Conservation (phyloP, 345 rosid genomes). For the Salix suchowensis region DNA sequence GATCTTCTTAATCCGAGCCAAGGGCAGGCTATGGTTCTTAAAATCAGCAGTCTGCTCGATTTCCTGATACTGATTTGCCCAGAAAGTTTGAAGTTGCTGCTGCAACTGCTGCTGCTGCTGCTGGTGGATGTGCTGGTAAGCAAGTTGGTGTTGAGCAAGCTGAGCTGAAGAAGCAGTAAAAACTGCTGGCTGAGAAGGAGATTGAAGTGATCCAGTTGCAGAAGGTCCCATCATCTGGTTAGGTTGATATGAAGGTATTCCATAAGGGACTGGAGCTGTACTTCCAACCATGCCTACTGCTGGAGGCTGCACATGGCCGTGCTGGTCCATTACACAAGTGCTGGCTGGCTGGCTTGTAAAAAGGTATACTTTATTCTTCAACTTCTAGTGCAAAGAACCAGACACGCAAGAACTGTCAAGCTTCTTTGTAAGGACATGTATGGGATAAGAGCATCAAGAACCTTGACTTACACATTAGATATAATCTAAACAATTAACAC, state of each 20-base stretch:
- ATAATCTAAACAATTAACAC: background rate
- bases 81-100: conserved; percentile 37
- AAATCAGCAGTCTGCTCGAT: conserved; percentile 34
- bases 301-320: conserved; percentile 27
- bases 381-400: background rate
- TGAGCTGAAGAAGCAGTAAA: conserved; percentile 19
- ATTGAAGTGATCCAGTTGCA: conserved; percentile 10
- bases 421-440: background rate
- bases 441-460: background rate
- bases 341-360: background rate
- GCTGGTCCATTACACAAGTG: conserved; percentile 27
- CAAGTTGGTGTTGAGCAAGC: conserved; percentile 37
- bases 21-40: conserved; percentile 39
- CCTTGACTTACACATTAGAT: background rate
- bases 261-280: conserved; percentile 23
- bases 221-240: conserved; percentile 29
- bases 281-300: conserved; percentile 15
- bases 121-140: conserved; percentile 39
- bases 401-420: background rate
- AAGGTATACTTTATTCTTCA: background rate
- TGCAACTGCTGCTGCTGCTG: conserved; percentile 39
- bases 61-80: conserved; percentile 35
- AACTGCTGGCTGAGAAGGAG: conserved; percentile 19
- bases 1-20: conserved; percentile 41
- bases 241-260: conserved; percentile 25